phyloP scores from a whole-genome alignment of 2,329 filamentous ascomycete genomes.

The Paracamarosporium sp. region DNA sequence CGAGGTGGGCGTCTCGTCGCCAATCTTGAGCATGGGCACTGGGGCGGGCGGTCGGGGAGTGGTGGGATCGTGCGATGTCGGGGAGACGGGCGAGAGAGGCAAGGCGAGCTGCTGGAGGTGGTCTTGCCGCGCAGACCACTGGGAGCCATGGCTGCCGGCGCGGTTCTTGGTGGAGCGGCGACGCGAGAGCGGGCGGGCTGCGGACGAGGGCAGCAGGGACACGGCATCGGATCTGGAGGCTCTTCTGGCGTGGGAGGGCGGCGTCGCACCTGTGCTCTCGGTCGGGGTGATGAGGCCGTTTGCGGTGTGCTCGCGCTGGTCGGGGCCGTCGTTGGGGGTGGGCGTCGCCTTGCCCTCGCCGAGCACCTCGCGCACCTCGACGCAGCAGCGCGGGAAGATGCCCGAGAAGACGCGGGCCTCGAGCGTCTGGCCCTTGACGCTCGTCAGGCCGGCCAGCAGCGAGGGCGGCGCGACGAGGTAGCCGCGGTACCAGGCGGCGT shows the following conservation, averaged over 20 bases:
- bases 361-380: conserved; percentile 91
- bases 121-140: conserved; percentile 48
- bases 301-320: conserved; percentile 32
- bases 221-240: conserved; percentile 34
- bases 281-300: conserved; percentile 47
- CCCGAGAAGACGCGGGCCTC: conserved; percentile 98
- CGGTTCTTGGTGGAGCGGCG: conserved; percentile 40
- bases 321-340: conserved; percentile 17
- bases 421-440: conserved; percentile 87
- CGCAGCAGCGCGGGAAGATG: conserved; percentile 93
- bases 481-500: conserved; percentile 91
- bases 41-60: conserved; percentile 84
- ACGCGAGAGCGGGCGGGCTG: conserved; percentile 34
- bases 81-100: conserved; percentile 47
- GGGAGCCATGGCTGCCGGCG: conserved; percentile 42
- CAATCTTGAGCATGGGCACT: conserved; percentile 96
- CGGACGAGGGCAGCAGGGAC: conserved; percentile 30
- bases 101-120: conserved; percentile 46
- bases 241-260: conserved; percentile 23
- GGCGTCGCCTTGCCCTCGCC: conserved; percentile 59
- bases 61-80: conserved; percentile 65
- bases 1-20: conserved; percentile 93
- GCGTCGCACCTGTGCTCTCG: conserved; percentile 43
- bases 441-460: conserved; percentile 88
- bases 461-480: conserved; percentile 95